Evolutionary conservation across 1,284 basidiomycete species (phyloP).

Genomic region (Leccinum subrobustum): DNA sequence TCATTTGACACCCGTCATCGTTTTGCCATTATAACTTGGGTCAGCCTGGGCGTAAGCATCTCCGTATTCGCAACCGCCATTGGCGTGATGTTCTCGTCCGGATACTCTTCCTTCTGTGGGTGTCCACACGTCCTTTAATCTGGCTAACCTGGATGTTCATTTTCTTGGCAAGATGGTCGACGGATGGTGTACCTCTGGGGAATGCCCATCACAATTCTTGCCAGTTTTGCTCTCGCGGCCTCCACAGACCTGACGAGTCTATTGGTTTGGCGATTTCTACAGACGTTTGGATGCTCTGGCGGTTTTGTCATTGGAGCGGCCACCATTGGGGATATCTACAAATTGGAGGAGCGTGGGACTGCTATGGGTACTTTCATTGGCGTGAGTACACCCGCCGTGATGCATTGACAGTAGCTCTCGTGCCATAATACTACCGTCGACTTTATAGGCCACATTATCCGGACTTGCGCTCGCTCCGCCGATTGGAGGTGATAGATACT

Average conservation of each 20-base stretch:
- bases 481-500: slow-evolving; percentile 37
- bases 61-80: slow-evolving; percentile 26
- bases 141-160: slow-evolving; percentile 52
- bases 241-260: slow-evolving; percentile 37
- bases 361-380: slow-evolving; percentile 49
- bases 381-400: slow-evolving; percentile 25
- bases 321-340: slow-evolving; percentile 49
- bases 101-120: slow-evolving; percentile 31
- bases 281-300: slow-evolving; percentile 42
- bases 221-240: slow-evolving; percentile 42
- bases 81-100: slow-evolving; percentile 28
- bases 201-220: slow-evolving; percentile 46
- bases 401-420: slow-evolving; percentile 5
- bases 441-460: slow-evolving; percentile 40
- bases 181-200: slow-evolving; percentile 42
- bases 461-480: slow-evolving; percentile 46
- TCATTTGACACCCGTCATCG: not conserved
- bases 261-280: slow-evolving; percentile 47
- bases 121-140: not conserved
- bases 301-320: slow-evolving; percentile 48
- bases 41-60: slow-evolving; percentile 30
- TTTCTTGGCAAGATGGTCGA: slow-evolving; percentile 50
- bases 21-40: not conserved
- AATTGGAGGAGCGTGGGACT: slow-evolving; percentile 43
- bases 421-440: slow-evolving; percentile 24